Evolutionary conservation across 805 yeast species (phyloP), one percentile per base, ranked within the genome.

Genomic region (Yarrowia divulgata): DNA sequence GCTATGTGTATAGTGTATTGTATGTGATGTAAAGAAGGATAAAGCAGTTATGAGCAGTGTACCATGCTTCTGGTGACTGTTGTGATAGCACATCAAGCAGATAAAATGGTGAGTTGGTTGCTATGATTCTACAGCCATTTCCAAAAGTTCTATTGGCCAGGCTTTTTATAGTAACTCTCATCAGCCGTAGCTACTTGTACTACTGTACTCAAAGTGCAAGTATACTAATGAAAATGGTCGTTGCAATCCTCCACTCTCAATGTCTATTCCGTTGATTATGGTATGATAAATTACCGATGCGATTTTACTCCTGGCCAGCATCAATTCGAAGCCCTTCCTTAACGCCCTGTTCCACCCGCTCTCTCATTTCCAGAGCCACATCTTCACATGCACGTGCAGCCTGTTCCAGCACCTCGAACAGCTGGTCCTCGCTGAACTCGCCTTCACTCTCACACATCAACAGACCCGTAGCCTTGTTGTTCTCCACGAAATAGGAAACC

Each of bases 401-500:
- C 9, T 68, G 58, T 34, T 85, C 87, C n/a, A 91, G 78, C 5
- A 85, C 83, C 4, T 77, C 74, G 52, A 86, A 81, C 29, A 92
- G 74, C 71, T 87, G 83, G 0, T 81, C 78, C 73, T 89, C 86
- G 1, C 85, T 80, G 73, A 93, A 92, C 1, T 80, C 78, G 5
- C 98, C 98, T 66, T 83, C 79, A 68, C 94, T 88, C 71, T 93
- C 97, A 69, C 87, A 79, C 67, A 87, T 79, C n/a, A 93, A 77
- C 5, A 94, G 75, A 57, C 89, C 83, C 64, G 82, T 80, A 1
- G 87, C 84, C 45, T 80, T 77, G 6, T 83, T 83, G 60, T 86
- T 83, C 34, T 81, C 79, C 18, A 89, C 79, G 69, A 84, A 86
- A 74, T 85, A 88, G 14, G 88, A 91, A 8, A 88, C 81, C 9